Evolutionary conservation across 2,329 filamentous ascomycete genomes (phyloP).

Genomic region (Phialocephala subalpina): DNA sequence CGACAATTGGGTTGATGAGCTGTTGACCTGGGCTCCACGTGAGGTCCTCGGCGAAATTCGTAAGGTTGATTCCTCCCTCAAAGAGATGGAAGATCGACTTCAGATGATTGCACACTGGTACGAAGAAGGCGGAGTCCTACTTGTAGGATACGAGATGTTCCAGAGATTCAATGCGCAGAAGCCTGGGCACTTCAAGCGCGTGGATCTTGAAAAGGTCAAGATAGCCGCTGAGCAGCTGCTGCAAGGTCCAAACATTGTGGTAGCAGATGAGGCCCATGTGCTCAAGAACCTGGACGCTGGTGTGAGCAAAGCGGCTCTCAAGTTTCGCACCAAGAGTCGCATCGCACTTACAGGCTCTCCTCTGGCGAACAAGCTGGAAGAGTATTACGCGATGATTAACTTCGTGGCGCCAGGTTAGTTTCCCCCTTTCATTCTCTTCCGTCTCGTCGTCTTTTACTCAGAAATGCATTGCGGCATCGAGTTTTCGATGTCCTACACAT

Average conservation of each 20-base stretch:
- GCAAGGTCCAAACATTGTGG: slow-evolving; percentile 72
- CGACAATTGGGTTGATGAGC: slow-evolving; percentile 84
- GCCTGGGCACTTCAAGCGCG: slow-evolving; percentile 31
- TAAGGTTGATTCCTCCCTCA: slow-evolving; percentile 57
- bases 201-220: slow-evolving; percentile 48
- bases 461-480: too few species aligned
- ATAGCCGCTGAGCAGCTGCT: slow-evolving; percentile 59
- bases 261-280: slow-evolving; percentile 86
- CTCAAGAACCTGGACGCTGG: slow-evolving; percentile 72
- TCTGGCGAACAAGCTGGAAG: slow-evolving; percentile 81
- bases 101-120: slow-evolving; percentile 66
- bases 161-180: slow-evolving; percentile 51
- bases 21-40: slow-evolving; percentile 72
- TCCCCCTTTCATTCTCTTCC: not conserved
- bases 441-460: too few species aligned
- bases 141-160: slow-evolving; percentile 80
- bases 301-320: slow-evolving; percentile 60
- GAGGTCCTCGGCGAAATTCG: slow-evolving; percentile 62
- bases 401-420: slow-evolving; percentile 74
- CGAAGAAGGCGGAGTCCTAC: slow-evolving; percentile 71
- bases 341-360: slow-evolving; percentile 90
- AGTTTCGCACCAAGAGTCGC: slow-evolving; percentile 72
- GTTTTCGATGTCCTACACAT: too few species aligned
- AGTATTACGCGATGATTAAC: slow-evolving; percentile 88
- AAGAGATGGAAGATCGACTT: slow-evolving; percentile 48